Evolutionary conservation across 805 yeast species (phyloP).

Genomic region (Nakazawaea siamensis): DNA sequence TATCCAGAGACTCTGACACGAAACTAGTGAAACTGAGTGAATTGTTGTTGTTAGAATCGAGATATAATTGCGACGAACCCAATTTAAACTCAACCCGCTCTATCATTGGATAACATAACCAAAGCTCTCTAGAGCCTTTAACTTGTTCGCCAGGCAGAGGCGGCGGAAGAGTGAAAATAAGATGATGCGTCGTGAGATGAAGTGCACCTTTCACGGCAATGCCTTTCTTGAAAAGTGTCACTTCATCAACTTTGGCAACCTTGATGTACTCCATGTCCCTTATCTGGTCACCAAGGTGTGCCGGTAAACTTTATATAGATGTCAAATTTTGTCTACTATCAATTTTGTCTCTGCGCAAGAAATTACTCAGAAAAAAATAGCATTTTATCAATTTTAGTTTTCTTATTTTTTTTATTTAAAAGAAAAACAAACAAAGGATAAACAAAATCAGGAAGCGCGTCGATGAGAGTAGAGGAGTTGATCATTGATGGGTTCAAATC

Average conservation of each 20-base stretch:
- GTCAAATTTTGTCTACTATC: too few relatives aligned
- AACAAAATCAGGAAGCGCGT: background rate
- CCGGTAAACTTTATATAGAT: too few relatives aligned
- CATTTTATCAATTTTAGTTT: too few relatives aligned
- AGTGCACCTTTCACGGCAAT: slow-evolving; percentile 45
- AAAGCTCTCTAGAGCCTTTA: slow-evolving; percentile 50
- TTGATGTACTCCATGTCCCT: slow-evolving; percentile 58
- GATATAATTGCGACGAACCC: slow-evolving; percentile 37
- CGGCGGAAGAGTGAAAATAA: slow-evolving; percentile 45
- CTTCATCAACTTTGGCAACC: slow-evolving; percentile 36
- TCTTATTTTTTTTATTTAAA: too few relatives aligned
- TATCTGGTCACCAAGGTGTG: too few relatives aligned
- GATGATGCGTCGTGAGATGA: slow-evolving; percentile 69
- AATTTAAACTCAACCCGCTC: slow-evolving; percentile 48
- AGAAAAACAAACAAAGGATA: background rate
- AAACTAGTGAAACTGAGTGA: background rate
- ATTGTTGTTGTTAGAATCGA: slow-evolving; percentile 8
- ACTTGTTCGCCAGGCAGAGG: slow-evolving; percentile 14
- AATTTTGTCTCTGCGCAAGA: too few relatives aligned
- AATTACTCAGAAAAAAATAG: background rate
- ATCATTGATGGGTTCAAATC: slow-evolving; percentile 97
- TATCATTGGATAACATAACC: slow-evolving; percentile 89
- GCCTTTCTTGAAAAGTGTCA: slow-evolving; percentile 53
- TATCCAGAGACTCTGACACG: slow-evolving; percentile 9
- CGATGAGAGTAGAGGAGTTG: slow-evolving; percentile 90